Evolutionary conservation across 148 eudicot genomes (phyloP), one percentile per base, ranked within the genome.

Genomic region (Tetragonia tetragonoides): DNA sequence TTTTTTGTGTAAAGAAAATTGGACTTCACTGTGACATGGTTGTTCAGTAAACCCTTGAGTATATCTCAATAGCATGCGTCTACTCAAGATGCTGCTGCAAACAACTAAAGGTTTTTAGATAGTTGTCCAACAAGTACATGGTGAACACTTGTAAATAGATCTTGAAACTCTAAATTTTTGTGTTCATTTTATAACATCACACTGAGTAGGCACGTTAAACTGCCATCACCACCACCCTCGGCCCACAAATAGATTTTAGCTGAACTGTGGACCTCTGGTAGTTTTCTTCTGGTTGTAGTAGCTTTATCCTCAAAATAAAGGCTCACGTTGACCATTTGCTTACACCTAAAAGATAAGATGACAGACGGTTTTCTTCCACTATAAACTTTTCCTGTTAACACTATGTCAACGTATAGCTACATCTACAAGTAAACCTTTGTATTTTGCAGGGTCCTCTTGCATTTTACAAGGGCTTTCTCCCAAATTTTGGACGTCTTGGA

Each of bases 401-500:
- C 12, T 7, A 7, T 5, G 8, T 67, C 70, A 41, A 70, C 47
- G 10, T 70, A 7, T 70, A 70, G 28, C 65, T 59, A 42, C 20
- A 21, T 51, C 74, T 40, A 66, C 16, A 44, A n/a, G 21, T 46
- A 34, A 24, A 61, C 59, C 69, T 46, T 47, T 72, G n/a, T 75
- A 21, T 75, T n/a, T 73, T 87, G 85, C 97, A 95, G 99, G 99
- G 99, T 77, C 97, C 97, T 78, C 72, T 93, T 42, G 97, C 99
- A 71, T 95, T 95, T 85, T 95, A 95, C 77, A 95, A 91, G 82
- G 99, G 99, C 60, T 93, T 95, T 70, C 85, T 95, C 71, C 99
- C 99, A 62, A 95, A 95, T 75, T 93, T 95, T 79, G 94, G 93
- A 79, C 89, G 99, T 51, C 87, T 95, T 47, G 99, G 99, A 68